Evolutionary conservation across 768 basidiomycete genomes (phyloP).

Genomic region (Psilocybe cubensis): DNA sequence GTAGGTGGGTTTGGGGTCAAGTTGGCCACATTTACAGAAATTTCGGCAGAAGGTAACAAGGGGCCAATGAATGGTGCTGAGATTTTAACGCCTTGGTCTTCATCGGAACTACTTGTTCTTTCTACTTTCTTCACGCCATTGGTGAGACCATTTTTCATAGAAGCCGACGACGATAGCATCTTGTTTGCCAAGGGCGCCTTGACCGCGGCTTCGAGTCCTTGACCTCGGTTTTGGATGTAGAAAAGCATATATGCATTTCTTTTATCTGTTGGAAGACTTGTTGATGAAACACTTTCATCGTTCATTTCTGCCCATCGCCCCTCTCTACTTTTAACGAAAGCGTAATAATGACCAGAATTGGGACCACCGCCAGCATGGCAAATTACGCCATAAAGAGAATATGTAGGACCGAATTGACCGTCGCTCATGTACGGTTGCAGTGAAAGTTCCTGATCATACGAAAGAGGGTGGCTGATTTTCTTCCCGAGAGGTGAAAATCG

Average conservation of each 20-base stretch:
- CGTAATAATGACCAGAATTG: constrained; percentile 95
- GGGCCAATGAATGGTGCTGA: constrained; percentile 66
- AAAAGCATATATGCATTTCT: constrained; percentile 93
- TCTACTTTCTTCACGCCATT: constrained; percentile 49
- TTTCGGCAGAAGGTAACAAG: constrained; percentile 54
- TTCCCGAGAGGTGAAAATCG: constrained; percentile 90
- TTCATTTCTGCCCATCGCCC: constrained; percentile 93
- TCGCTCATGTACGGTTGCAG: constrained; percentile 85
- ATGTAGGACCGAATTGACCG: constrained; percentile 73
- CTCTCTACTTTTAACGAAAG: constrained; percentile 72
- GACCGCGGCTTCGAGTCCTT: constrained; percentile 69
- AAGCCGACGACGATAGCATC: constrained; percentile 21
- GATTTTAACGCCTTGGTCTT: constrained; percentile 55
- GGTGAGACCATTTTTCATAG: constrained; percentile 42
- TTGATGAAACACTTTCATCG: constrained; percentile 72
- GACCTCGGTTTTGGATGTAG: constrained; percentile 84
- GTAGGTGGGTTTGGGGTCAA: constrained; percentile 17
- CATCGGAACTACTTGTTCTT: constrained; percentile 44
- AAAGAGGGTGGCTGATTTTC: constrained; percentile 78
- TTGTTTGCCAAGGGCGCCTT: constrained; percentile 30
- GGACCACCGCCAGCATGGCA: constrained; percentile 93
- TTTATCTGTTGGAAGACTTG: constrained; percentile 55
- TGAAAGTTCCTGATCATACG: constrained; percentile 77
- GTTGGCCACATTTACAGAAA: constrained; percentile 25
- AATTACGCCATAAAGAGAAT: constrained; percentile 90